A percentile compares a stretch with the other conserved stretches of the same genome.
Evolutionary conservation across 2,329 filamentous ascomycete species (phyloP).

Genomic region (Colletotrichum coccodes): DNA sequence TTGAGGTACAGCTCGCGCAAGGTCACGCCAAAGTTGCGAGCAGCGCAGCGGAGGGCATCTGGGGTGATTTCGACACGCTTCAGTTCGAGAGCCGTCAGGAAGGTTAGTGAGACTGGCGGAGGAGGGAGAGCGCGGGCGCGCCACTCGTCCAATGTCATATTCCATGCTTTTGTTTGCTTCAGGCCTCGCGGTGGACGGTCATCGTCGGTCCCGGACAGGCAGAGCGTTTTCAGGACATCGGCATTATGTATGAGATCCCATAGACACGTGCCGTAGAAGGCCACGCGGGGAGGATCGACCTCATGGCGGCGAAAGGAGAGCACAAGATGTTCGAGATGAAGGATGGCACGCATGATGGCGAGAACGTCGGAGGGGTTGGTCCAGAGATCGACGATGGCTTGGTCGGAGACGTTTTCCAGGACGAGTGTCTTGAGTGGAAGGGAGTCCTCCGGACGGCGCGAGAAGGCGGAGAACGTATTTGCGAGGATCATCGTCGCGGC

Average conservation of each 20-base stretch:
- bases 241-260: conserved; percentile 62
- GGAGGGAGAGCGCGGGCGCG: conserved; percentile 49
- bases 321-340: conserved; percentile 54
- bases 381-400: conserved; percentile 58
- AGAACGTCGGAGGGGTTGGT: conserved; percentile 61
- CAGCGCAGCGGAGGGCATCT: conserved; percentile 45
- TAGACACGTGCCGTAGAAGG: conserved; percentile 54
- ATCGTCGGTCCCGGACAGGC: conserved; percentile 56
- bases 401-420: conserved; percentile 61
- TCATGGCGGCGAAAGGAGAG: conserved; percentile 58
- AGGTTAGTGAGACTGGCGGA: conserved; percentile 46
- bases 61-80: conserved; percentile 52
- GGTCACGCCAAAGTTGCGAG: conserved; percentile 47
- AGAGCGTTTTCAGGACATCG: conserved; percentile 55
- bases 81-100: conserved; percentile 55
- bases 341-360: conserved; percentile 57
- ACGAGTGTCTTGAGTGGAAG: conserved; percentile 55
- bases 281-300: conserved; percentile 40
- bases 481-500: conserved; percentile 62
- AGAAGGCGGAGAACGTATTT: conserved; percentile 61
- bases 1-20: conserved; percentile 57
- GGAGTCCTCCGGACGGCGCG: conserved; percentile 55
- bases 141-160: conserved; percentile 52
- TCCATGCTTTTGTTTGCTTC: conserved; percentile 49
- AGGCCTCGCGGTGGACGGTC: conserved; percentile 48